Evolutionary conservation across 2,329 filamentous ascomycete species (phyloP), one percentile per base, ranked within the genome.

Genomic region (Diaporthe capsici): DNA sequence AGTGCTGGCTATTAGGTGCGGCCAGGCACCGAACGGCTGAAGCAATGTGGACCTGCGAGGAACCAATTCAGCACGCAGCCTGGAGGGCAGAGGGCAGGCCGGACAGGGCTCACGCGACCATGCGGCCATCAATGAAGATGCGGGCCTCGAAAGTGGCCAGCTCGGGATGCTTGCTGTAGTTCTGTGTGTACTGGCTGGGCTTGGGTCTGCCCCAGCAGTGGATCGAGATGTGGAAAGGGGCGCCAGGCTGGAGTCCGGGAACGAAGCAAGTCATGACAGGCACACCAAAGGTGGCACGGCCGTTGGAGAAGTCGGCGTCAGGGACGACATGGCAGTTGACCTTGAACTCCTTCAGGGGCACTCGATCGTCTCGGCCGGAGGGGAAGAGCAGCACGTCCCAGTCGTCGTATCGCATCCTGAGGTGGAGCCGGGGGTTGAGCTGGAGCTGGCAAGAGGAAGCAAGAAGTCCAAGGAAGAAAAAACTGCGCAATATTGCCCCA

Each of bases 301-400:
- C 82, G 75, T 89, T 88, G 37, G 87, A 86, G 67, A 90, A 89
- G 74, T 92, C 91, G 67, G 82, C 75, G 80, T 90, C 88, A 8
- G 87, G 85, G n/a, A 92, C 89, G 44, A 93, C 91, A 82, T 94
- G 93, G 82, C 94, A 97, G 76, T 91, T 88, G 10, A 94, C 94
- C 81, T 92, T 93, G 88, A 97, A 98, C 84, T 97, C 95, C 83
- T 94, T 94, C 73, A 96, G 84, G 1, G 95, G 95, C 17, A 93
- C 82, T 79, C 91, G 92, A 79, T 88, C 92, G 76, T 90, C 88
- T 77, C 83, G 84, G 25, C 76, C 79, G 22, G 86, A 86, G 0
- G 94, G 93, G 82, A 97, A 97, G 77, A 97, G 87, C 58, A 97
- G 90, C 73, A 97, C 90, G 81, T 98, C 95, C 95, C 95, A 97